Evolutionary conservation across 495 filamentous ascomycete genomes (phyloP).

Genomic region (Xylaria venustula): DNA sequence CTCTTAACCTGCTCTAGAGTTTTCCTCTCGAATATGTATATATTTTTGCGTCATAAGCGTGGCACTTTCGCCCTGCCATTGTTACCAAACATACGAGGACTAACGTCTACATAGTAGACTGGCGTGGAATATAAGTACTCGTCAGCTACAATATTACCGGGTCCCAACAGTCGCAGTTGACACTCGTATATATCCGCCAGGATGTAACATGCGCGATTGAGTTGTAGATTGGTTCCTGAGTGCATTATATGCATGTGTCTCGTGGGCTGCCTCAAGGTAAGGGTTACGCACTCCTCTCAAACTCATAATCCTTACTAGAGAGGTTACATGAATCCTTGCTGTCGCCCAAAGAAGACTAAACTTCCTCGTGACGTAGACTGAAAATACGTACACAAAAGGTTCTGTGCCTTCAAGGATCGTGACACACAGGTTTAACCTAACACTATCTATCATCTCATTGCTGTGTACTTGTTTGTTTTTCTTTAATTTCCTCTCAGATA

Average conservation of each 20-base stretch:
- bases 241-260: not conserved
- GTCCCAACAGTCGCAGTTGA: too few species aligned
- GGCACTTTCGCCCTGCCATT: not conserved
- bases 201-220: not conserved
- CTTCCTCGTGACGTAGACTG: too few species aligned
- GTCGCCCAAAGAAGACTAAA: too few species aligned
- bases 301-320: too few species aligned
- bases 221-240: not conserved
- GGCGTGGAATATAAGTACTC: not conserved
- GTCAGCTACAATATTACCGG: too few species aligned
- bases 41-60: not conserved
- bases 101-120: not conserved
- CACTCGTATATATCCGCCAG: not conserved
- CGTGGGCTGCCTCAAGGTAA: not conserved
- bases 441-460: too few species aligned
- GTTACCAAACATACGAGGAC: not conserved
- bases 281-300: not conserved
- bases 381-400: too few species aligned
- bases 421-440: too few species aligned
- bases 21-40: conserved; percentile 4
- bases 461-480: too few species aligned
- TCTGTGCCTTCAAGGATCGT: too few species aligned
- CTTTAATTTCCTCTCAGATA: too few species aligned
- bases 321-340: too few species aligned
- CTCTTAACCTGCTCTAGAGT: conserved; percentile 2